A percentile compares a stretch with the other conserved stretches of the same genome.
phyloP scores from a whole-genome alignment of 108 stramenopile species.

The Cylindrotheca fusiformis region DNA sequence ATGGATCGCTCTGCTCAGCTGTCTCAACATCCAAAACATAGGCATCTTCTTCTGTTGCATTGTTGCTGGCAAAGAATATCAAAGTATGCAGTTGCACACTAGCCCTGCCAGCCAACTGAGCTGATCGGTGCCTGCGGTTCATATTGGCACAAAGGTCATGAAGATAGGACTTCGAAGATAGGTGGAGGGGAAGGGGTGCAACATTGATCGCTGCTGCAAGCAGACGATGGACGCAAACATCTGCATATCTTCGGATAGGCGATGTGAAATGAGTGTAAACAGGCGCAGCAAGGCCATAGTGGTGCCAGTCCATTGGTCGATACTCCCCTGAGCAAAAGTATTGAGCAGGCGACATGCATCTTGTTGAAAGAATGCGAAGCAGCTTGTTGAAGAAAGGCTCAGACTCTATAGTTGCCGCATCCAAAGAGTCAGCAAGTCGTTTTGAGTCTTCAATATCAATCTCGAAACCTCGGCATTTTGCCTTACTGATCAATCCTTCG shows the following conservation, averaged over 20 bases:
- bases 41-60: conserved; percentile 85
- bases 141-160: conserved; percentile 94
- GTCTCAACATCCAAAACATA: conserved; percentile 90
- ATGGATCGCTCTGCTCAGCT: conserved; percentile 50
- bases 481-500: conserved; percentile 88
- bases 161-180: conserved; percentile 87
- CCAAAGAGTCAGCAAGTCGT: conserved; percentile 91
- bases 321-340: conserved; percentile 98
- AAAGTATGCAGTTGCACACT: conserved; percentile 92
- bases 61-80: conserved; percentile 83
- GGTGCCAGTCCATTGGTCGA: conserved; percentile 85
- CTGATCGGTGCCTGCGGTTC: conserved; percentile 95
- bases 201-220: conserved; percentile 94
- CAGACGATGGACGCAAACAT: conserved; percentile 98
- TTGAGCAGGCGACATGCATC: conserved; percentile 97
- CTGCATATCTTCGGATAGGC: conserved; percentile 92
- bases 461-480: conserved; percentile 69
- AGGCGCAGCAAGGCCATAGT: conserved; percentile 99
- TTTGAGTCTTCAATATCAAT: conserved; percentile 93
- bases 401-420: conserved; percentile 71
- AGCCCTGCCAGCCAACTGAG: conserved; percentile 93
- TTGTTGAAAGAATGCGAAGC: conserved; percentile 94
- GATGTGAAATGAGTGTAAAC: conserved; percentile 99
- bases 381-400: conserved; percentile 96
- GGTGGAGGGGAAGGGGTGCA: conserved; percentile 82